These are phyloP conservation scores for Trichocladium uniseriatum DNA, from an alignment of 495 filamentous ascomycete species.

Conservation along the genomic window DNA sequence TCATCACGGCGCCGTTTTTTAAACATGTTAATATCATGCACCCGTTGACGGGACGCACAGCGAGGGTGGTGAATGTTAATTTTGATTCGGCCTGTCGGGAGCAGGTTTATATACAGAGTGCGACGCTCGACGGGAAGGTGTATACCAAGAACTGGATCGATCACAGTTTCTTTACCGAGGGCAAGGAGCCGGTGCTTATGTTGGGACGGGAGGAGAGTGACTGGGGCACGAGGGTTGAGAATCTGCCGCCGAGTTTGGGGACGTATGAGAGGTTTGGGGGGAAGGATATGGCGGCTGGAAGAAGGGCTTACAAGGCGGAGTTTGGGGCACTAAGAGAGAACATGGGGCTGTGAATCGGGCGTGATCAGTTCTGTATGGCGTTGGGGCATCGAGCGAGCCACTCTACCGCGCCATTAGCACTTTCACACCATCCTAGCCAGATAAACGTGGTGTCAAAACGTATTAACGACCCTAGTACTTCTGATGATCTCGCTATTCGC, in stretches of 20 bases:
- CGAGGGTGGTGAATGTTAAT: conserved; percentile 48
- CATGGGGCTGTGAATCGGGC: background rate
- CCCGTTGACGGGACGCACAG: conserved; percentile 51
- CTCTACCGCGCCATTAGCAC: no score
- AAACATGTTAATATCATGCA: conserved; percentile 53
- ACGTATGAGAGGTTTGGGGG: conserved; percentile 27
- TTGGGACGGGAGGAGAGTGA: conserved; percentile 56
- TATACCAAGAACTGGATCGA: conserved; percentile 66
- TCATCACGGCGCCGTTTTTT: conserved; percentile 62
- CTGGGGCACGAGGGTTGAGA: conserved; percentile 56
- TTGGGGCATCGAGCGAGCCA: no score
- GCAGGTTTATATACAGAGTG: conserved; percentile 60
- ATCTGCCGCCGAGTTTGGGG: conserved; percentile 53
- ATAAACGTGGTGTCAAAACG: no score
- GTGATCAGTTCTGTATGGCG: no score
- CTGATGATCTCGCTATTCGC: background rate
- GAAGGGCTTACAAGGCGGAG: conserved; percentile 1
- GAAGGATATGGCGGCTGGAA: conserved; percentile 4
- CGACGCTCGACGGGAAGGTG: conserved; percentile 53
- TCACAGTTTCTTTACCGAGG: conserved; percentile 65
- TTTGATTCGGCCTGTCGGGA: conserved; percentile 55
- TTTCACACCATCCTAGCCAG: no score
- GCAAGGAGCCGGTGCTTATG: conserved; percentile 57
- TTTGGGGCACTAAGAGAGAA: conserved; percentile 1
- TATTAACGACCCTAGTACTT: no score